Evolutionary conservation across 1,284 basidiomycete species (phyloP).

Genomic region (Apiotrichum gracile): DNA sequence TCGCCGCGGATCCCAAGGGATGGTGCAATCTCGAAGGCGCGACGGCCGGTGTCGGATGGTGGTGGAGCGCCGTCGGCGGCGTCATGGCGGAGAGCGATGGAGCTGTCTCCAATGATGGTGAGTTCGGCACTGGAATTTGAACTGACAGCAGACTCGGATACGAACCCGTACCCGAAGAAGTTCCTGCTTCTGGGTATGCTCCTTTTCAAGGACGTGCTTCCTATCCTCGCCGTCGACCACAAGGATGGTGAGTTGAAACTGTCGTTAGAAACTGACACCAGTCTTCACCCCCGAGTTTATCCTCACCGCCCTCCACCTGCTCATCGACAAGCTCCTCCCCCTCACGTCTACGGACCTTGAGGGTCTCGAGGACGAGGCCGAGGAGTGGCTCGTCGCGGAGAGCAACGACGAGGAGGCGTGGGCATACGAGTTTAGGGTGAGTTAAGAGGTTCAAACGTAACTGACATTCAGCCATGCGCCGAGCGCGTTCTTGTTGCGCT

Average conservation of each 20-base stretch:
- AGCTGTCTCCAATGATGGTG: slow-evolving; percentile 42
- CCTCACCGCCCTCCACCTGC: slow-evolving; percentile 65
- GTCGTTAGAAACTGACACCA: slow-evolving; percentile 34
- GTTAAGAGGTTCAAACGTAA: slow-evolving; percentile 28
- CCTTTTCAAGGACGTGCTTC: slow-evolving; percentile 67
- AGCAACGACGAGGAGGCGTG: slow-evolving; percentile 75
- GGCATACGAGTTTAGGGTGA: slow-evolving; percentile 78
- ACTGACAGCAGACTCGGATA: slow-evolving; percentile 27
- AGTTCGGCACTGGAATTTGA: slow-evolving; percentile 2
- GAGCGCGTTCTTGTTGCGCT: slow-evolving; percentile 79
- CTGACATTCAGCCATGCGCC: slow-evolving; percentile 61
- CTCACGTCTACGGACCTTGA: slow-evolving; percentile 71
- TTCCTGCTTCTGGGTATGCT: slow-evolving; percentile 81
- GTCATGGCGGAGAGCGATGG: slow-evolving; percentile 42
- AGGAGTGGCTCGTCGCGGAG: slow-evolving; percentile 81
- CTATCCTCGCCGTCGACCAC: slow-evolving; percentile 41
- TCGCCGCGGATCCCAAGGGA: slow-evolving; percentile 42
- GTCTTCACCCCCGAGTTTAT: slow-evolving; percentile 70
- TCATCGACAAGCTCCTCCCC: slow-evolving; percentile 76
- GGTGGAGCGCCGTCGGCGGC: slow-evolving; percentile 46
- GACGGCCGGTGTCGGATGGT: slow-evolving; percentile 44
- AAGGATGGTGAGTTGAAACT: slow-evolving; percentile 31
- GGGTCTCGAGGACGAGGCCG: slow-evolving; percentile 72
- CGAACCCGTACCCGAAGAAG: slow-evolving; percentile 46
- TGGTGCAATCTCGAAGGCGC: slow-evolving; percentile 41